Conservation (phyloP, 371 early-diverging fungal species). For the Apophysomyces trapeziformis region DNA sequence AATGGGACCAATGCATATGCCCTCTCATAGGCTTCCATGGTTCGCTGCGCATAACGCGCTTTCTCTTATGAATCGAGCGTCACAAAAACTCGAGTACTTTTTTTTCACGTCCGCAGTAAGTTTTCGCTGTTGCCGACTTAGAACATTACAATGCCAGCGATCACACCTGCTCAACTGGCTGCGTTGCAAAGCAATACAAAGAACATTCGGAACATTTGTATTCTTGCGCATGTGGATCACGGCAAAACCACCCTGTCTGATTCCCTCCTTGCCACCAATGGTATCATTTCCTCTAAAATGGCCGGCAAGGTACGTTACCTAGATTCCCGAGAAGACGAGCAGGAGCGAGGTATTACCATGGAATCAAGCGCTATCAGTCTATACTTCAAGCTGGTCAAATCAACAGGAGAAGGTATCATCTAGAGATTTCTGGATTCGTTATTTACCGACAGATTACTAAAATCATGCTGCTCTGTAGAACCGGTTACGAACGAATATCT, state of each 20-base stretch:
- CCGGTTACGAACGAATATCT: slow-evolving; percentile 72
- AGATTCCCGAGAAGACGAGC: slow-evolving; percentile 99
- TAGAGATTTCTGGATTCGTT: too few species aligned
- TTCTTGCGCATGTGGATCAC: slow-evolving; percentile 98
- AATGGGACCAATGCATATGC: too few species aligned
- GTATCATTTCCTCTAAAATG: slow-evolving; percentile 94
- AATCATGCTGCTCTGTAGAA: slow-evolving; percentile 9
- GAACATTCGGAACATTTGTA: slow-evolving; percentile 94
- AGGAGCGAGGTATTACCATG: slow-evolving; percentile 99
- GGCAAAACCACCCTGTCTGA: slow-evolving; percentile 99
- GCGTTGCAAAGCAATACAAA: slow-evolving; percentile 65
- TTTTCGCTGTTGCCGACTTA: neutral
- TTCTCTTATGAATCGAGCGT: too few species aligned
- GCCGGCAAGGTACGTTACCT: slow-evolving; percentile 99
- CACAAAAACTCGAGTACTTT: too few species aligned
- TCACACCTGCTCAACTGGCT: slow-evolving; percentile 63
- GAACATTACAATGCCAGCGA: slow-evolving; percentile 59
- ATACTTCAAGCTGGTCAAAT: slow-evolving; percentile 75
- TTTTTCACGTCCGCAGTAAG: neutral
- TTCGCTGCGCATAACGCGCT: too few species aligned
- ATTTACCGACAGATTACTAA: too few species aligned
- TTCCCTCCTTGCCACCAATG: slow-evolving; percentile 95
- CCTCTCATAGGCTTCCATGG: too few species aligned
- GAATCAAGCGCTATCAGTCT: slow-evolving; percentile 97
- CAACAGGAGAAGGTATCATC: slow-evolving; percentile 23